These are phyloP conservation scores for Neonectria magnoliae DNA, from an alignment of 2,329 filamentous ascomycete genomes.

Conservation along the genomic window DNA sequence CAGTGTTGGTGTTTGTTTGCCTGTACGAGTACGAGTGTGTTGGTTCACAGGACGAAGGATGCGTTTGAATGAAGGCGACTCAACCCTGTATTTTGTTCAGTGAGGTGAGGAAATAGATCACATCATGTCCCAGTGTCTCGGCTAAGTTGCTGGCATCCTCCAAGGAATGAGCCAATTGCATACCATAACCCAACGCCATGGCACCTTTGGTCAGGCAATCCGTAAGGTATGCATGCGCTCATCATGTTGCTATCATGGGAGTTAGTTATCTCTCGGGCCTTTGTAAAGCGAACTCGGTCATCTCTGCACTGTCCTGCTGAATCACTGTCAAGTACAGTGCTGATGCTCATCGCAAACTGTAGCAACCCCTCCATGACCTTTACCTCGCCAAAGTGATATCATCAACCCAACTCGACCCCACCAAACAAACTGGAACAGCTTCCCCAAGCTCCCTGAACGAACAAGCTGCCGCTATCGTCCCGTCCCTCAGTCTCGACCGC, in stretches of 20 bases:
- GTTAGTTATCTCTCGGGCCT: too few species aligned
- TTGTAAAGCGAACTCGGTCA: background rate
- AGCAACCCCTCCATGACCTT: constrained; percentile 41
- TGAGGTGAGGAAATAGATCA: background rate
- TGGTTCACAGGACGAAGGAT: background rate
- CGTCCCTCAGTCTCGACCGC: constrained; percentile 14
- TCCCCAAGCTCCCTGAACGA: constrained; percentile 40
- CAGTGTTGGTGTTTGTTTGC: background rate
- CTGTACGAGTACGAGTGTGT: too few species aligned
- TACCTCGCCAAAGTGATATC: constrained; percentile 37
- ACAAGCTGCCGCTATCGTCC: background rate
- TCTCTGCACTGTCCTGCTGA: constrained; percentile 22
- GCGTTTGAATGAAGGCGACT: background rate
- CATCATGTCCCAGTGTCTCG: background rate
- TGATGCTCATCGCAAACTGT: constrained; percentile 20
- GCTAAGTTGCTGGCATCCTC: background rate
- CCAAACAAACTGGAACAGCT: constrained; percentile 35
- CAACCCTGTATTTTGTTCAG: background rate
- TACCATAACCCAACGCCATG: background rate
- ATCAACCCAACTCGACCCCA: constrained; percentile 40
- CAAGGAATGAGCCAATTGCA: background rate
- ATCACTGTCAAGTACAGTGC: constrained; percentile 33
- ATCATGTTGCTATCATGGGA: background rate
- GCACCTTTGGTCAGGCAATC: background rate
- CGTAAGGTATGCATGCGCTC: background rate